Conservation (phyloP, 345 rosid species). For the Abelmoschus esculentus region DNA sequence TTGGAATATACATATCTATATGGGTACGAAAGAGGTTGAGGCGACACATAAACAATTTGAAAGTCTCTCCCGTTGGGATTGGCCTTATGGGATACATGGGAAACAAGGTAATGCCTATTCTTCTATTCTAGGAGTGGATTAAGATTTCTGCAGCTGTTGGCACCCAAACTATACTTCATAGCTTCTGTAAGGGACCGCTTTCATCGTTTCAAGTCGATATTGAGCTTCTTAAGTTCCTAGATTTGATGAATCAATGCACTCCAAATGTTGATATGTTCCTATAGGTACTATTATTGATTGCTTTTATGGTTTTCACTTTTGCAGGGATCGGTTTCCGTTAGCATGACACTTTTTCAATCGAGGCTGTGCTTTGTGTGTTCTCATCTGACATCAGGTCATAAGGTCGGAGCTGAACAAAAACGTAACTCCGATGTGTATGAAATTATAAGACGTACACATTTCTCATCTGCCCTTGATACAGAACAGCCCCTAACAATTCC, state of each 20-base stretch:
- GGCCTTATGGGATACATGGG: conserved; percentile 99
- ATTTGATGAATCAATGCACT: conserved; percentile 11
- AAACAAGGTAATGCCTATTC: conserved; percentile 63
- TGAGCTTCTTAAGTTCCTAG: background rate
- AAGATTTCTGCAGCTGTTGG: background rate
- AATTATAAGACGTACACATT: conserved; percentile 69
- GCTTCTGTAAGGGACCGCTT: background rate
- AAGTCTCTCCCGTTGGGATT: conserved; percentile 93
- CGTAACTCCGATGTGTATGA: conserved; percentile 87
- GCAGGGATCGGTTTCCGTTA: conserved; percentile 96
- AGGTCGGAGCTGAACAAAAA: conserved; percentile 79
- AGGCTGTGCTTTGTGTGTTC: conserved; percentile 94
- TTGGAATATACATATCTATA: conserved; percentile 84
- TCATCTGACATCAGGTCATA: conserved; percentile 97
- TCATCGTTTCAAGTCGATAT: background rate
- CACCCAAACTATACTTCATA: background rate
- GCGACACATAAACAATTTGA: conserved; percentile 78
- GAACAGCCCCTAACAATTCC: conserved; percentile 79
- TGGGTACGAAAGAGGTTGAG: conserved; percentile 88
- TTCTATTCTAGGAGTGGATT: conserved; percentile 4
- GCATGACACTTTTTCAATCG: conserved; percentile 91
- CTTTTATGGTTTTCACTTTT: conserved; percentile 23
- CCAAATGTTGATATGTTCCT: conserved; percentile 6
- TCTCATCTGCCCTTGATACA: conserved; percentile 56
- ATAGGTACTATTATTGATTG: background rate